Percentiles rank a stretch among this genome's conserved stretches.
Evolutionary conservation across 1,284 basidiomycete species (phyloP).

Genomic region (Quambalaria eucalypti): DNA sequence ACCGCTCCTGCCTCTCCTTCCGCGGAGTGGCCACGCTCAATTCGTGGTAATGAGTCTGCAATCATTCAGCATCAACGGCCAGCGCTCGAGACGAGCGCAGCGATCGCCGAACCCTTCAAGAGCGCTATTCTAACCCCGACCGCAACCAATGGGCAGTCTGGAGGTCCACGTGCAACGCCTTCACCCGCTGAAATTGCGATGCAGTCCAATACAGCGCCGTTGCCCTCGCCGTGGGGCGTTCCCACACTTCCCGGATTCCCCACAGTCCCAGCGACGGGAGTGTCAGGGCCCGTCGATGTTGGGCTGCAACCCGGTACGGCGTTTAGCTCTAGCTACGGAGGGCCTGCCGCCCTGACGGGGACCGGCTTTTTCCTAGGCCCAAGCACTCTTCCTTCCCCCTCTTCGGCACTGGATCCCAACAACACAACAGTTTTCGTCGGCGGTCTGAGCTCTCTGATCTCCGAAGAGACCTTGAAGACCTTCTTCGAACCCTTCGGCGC

Average conservation of each 20-base stretch:
- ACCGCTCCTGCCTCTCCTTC: neutral
- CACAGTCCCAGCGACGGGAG: neutral
- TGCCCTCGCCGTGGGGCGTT: neutral
- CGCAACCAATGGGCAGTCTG: too few species aligned
- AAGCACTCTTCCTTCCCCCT: neutral
- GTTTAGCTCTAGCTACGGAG: neutral
- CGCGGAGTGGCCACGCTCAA: neutral
- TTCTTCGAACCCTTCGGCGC: slow-evolving; percentile 44
- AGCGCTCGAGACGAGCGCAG: neutral
- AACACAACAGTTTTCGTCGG: slow-evolving; percentile 47
- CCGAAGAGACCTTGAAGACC: slow-evolving; percentile 36
- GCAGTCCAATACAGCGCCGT: neutral
- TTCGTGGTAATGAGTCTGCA: neutral
- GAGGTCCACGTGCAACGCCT: neutral
- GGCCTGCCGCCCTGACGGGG: neutral
- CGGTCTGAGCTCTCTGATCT: slow-evolving; percentile 38
- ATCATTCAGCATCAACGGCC: too few species aligned
- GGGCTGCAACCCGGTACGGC: neutral
- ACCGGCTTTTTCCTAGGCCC: neutral
- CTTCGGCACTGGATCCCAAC: slow-evolving; percentile 35
- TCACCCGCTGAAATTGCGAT: neutral
- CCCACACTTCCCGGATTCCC: neutral
- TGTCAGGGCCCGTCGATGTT: neutral
- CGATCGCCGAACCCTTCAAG: neutral
- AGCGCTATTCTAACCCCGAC: too few species aligned